Evolutionary conservation across 768 basidiomycete genomes (phyloP).

Genomic region (Trametes coccinea): DNA sequence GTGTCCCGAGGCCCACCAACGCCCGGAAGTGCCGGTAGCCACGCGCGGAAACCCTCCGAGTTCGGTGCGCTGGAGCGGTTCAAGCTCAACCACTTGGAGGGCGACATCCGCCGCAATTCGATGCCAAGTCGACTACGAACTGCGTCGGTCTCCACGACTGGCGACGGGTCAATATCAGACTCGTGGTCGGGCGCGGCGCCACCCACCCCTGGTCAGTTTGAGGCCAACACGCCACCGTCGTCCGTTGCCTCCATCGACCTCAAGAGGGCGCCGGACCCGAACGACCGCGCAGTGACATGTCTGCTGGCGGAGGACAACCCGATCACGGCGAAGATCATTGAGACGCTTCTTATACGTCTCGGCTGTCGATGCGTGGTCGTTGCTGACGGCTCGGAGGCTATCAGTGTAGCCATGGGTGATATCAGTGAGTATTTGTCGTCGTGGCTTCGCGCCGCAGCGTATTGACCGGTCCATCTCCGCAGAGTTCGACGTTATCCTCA

Average conservation of each 20-base stretch:
- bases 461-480: constrained; percentile 28
- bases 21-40: constrained; percentile 60
- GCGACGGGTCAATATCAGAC: constrained; percentile 78
- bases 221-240: constrained; percentile 69
- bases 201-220: constrained; percentile 46
- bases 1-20: constrained; percentile 80
- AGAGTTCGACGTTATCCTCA: constrained; percentile 96
- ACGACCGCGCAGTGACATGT: constrained; percentile 88
- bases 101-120: constrained; percentile 72
- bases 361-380: constrained; percentile 97
- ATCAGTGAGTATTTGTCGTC: constrained; percentile 69
- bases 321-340: constrained; percentile 96
- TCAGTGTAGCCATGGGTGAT: constrained; percentile 95
- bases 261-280: constrained; percentile 73
- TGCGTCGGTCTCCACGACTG: constrained; percentile 78
- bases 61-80: constrained; percentile 86
- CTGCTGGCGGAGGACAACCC: constrained; percentile 97
- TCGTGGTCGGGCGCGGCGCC: constrained; percentile 59
- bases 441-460: constrained; percentile 3
- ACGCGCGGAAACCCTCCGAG: constrained; percentile 87
- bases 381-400: constrained; percentile 93
- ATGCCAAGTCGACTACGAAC: constrained; percentile 88
- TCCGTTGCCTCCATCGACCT: constrained; percentile 86
- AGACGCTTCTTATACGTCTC: constrained; percentile 88
- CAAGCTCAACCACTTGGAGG: constrained; percentile 79